phyloP scores from a whole-genome alignment of 2,329 filamentous ascomycete genomes.

The Diplodia sapinea region DNA sequence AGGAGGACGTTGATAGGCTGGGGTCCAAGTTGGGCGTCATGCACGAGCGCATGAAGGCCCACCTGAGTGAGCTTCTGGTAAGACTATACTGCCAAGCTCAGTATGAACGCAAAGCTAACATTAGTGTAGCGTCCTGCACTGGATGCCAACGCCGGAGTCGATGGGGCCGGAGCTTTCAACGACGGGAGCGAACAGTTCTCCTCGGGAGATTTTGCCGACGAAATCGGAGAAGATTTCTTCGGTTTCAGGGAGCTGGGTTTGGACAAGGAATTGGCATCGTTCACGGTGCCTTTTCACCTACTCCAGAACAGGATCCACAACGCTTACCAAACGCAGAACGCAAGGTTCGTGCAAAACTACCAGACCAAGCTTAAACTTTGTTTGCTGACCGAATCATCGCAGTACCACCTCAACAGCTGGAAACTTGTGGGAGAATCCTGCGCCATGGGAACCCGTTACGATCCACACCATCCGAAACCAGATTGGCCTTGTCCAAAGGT shows the following conservation, averaged over 20 bases:
- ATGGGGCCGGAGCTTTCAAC: constrained; percentile 90
- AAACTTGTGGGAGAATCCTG: constrained; percentile 70
- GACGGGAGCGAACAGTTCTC: constrained; percentile 98
- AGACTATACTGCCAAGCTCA: constrained; percentile 34
- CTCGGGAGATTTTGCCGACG: constrained; percentile 94
- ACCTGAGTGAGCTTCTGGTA: constrained; percentile 85
- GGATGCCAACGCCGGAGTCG: constrained; percentile 72
- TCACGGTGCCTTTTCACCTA: constrained; percentile 91
- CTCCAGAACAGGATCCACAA: constrained; percentile 89
- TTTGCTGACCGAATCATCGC: constrained; percentile 44
- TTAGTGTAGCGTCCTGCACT: constrained; percentile 73
- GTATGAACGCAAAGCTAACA: constrained; percentile 36
- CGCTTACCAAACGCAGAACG: constrained; percentile 78
- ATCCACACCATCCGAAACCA: constrained; percentile 77
- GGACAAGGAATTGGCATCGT: constrained; percentile 82
- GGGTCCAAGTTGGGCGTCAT: constrained; percentile 78
- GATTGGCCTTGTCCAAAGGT: constrained; percentile 87
- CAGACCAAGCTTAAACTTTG: neutral
- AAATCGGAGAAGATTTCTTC: constrained; percentile 98
- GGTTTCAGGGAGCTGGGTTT: constrained; percentile 95
- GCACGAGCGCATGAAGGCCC: constrained; percentile 92
- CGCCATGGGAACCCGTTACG: constrained; percentile 77
- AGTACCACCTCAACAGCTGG: constrained; percentile 64
- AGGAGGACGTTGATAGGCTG: constrained; percentile 90
- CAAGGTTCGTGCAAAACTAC: constrained; percentile 52